Evolutionary conservation across 2,329 filamentous ascomycete species (phyloP), one percentile per base, ranked within the genome.

Genomic region (Cladosporium sp.): DNA sequence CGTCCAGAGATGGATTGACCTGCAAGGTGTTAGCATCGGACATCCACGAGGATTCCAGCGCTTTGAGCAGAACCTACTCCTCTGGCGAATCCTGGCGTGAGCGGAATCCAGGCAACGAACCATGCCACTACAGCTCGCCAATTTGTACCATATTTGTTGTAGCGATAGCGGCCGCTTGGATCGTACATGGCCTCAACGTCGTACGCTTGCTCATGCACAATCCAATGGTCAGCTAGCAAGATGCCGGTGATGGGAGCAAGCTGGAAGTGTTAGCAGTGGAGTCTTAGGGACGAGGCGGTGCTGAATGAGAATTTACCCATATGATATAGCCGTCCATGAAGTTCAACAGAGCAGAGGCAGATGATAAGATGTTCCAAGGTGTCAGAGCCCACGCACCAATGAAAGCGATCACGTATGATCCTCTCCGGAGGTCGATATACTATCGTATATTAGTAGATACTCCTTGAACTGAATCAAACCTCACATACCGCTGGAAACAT

Each of bases 241-340:
- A 74, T 73, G 37, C 73, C 74, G 57, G 72, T 73, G n/a, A 81
- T 74, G 0, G 81, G 79, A 64, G 75, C 77, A 62, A 82, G 73
- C 70, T 81, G 80, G 55, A n/a, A 64, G 14, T 29, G 18, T 65
- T 50, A 18, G 64, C 65, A 59, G 56, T 59, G 21, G 33, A 59
- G 21, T 37, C 26, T 59, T 33, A 21, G 33, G 33, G 33, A 29
- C 14, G 16, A 18, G 65, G 49, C 37, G 62, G 40, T 53, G 14
- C 16, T 7, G 23, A 53, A 14, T 3, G 12, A 10, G 23, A 26
- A 53, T 6, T 29, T 53, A 53, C 83, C 80, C 97, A 94, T 69
- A 96, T 92, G 21, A 93, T 93, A 0, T 97, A 97, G 1, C 93
- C 90, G 0, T 91, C 95, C 0, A 97, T 86, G 75, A 97, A 97